Evolutionary conservation across 345 rosid genomes (phyloP).

Genomic region (Atalantia buxifolia): DNA sequence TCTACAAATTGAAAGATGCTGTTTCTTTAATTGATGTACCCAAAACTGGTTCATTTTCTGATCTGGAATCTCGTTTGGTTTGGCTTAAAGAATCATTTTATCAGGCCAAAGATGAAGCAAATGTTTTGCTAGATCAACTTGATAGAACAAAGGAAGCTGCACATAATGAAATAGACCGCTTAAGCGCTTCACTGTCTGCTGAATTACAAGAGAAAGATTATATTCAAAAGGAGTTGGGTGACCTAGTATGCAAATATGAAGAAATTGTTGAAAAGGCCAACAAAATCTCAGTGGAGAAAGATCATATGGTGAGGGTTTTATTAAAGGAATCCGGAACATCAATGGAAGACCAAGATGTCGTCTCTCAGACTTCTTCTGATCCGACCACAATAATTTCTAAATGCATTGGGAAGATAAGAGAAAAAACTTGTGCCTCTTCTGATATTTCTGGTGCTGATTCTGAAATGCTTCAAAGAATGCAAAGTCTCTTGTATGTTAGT

Average conservation of each 20-base stretch:
- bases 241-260: slow-evolving; percentile 36
- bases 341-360: slow-evolving; percentile 31
- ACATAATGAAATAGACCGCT: slow-evolving; percentile 41
- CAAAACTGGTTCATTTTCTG: slow-evolving; percentile 45
- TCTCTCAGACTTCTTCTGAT: slow-evolving; percentile 33
- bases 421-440: slow-evolving; percentile 30
- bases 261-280: slow-evolving; percentile 39
- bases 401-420: slow-evolving; percentile 57
- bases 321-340: slow-evolving; percentile 54
- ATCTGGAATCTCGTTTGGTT: slow-evolving; percentile 52
- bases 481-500: slow-evolving; percentile 62
- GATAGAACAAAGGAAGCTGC: slow-evolving; percentile 41
- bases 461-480: slow-evolving; percentile 52
- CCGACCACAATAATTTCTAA: slow-evolving; percentile 38
- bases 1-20: slow-evolving; percentile 54
- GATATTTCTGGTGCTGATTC: slow-evolving; percentile 31
- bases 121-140: slow-evolving; percentile 47
- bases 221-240: slow-evolving; percentile 45
- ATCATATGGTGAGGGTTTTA: slow-evolving; percentile 49
- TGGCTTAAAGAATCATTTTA: slow-evolving; percentile 70
- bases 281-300: slow-evolving; percentile 48
- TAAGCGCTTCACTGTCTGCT: slow-evolving; percentile 52
- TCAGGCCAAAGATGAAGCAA: slow-evolving; percentile 48
- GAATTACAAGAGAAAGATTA: slow-evolving; percentile 66
- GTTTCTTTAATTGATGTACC: slow-evolving; percentile 57